Evolutionary conservation across 2,329 filamentous ascomycete species (phyloP).

Genomic region (Elsinoe australis): DNA sequence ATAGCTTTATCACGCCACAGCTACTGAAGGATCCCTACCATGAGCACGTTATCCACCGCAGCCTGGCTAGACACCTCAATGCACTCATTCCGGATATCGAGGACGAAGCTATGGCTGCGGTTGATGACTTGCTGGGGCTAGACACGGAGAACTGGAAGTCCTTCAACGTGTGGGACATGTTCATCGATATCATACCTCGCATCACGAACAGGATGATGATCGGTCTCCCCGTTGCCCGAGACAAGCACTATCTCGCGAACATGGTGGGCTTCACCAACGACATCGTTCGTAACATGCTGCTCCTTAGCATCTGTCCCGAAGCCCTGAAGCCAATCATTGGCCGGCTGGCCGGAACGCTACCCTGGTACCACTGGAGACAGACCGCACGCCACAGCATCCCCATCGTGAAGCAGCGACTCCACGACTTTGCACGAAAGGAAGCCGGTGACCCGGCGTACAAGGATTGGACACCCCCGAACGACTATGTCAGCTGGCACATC

Average conservation of each 20-base stretch:
- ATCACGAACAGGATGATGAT: slow-evolving; percentile 41
- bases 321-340: slow-evolving; percentile 46
- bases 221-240: slow-evolving; percentile 39
- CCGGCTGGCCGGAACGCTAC: slow-evolving; percentile 39
- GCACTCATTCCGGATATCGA: slow-evolving; percentile 32
- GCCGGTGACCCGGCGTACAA: slow-evolving; percentile 36
- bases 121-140: slow-evolving; percentile 33
- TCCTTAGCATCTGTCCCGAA: slow-evolving; percentile 42
- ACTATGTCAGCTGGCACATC: slow-evolving; percentile 53
- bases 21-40: slow-evolving; percentile 36
- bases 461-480: slow-evolving; percentile 41
- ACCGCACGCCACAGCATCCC: slow-evolving; percentile 40
- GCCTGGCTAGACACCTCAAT: slow-evolving; percentile 35
- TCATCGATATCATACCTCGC: slow-evolving; percentile 35
- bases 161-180: slow-evolving; percentile 31
- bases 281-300: slow-evolving; percentile 31
- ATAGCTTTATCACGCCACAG: slow-evolving; percentile 32
- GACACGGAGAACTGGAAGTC: slow-evolving; percentile 34
- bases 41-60: slow-evolving; percentile 36
- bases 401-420: slow-evolving; percentile 44
- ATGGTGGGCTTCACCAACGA: slow-evolving; percentile 46
- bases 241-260: slow-evolving; percentile 41
- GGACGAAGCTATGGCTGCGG: slow-evolving; percentile 32
- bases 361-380: slow-evolving; percentile 42
- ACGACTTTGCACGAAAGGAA: slow-evolving; percentile 39